Percentiles rank a stretch among this genome's conserved stretches.
Conservation (phyloP, 202 grass and related monocot genomes). For the Musa balbisiana region DNA sequence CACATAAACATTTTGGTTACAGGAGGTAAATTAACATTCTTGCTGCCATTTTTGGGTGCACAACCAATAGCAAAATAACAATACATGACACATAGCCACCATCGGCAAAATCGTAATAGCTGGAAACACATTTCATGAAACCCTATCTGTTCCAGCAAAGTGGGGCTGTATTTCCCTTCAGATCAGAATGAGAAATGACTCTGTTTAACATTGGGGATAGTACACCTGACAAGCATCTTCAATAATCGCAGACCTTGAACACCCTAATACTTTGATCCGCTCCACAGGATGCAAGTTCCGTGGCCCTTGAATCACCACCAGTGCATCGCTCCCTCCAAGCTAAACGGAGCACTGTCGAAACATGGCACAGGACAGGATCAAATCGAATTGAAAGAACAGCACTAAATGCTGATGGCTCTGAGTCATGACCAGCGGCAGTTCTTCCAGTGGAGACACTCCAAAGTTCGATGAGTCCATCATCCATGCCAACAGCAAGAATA, state of each 20-base stretch:
- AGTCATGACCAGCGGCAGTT: slow-evolving; percentile 4
- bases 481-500: slow-evolving; percentile 72
- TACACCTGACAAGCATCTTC: slow-evolving; percentile 7
- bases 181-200: no score
- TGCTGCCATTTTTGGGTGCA: no score
- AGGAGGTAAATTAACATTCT: no score
- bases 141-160: no score
- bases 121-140: no score
- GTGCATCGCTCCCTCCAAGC: slow-evolving; percentile 39
- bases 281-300: slow-evolving; percentile 77
- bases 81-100: no score
- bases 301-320: slow-evolving; percentile 29
- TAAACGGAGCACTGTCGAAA: slow-evolving; percentile 64
- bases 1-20: no score
- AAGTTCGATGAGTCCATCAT: slow-evolving; percentile 81
- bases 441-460: slow-evolving; percentile 52
- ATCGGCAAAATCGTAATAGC: no score
- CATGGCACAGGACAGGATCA: slow-evolving; percentile 65
- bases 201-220: no score
- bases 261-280: slow-evolving; percentile 86
- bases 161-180: no score
- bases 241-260: slow-evolving; percentile 39
- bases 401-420: slow-evolving; percentile 23
- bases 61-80: no score
- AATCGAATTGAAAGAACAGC: slow-evolving; percentile 43